Base-by-base conservation (phyloP, 23 red algal species). In the Cyanidioschyzon merolae region DNA sequence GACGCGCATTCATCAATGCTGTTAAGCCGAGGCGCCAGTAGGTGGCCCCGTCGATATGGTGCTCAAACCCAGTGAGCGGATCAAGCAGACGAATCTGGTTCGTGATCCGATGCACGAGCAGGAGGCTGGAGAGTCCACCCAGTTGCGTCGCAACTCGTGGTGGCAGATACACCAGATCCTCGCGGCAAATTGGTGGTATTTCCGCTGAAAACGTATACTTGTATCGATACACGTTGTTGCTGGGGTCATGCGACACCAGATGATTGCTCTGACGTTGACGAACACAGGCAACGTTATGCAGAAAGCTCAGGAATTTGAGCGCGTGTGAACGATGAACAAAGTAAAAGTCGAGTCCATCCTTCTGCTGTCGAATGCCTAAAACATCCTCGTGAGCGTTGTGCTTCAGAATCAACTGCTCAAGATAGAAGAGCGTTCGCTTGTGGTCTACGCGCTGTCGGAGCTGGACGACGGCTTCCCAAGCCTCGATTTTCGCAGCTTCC, bases 381-480 rank as follows among this genome's bases (percentile, higher is more conserved):
- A 85, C 75, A 68, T 98, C 89, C 58, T 90, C 88, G 40, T 98
- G 94, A 30, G 94, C 82, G 39, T 77, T 86, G 76, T 98, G 94
- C 39, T 89, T 91, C 58, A 98, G 82, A 7, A 98, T 91, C 45
- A 98, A 58, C 83, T 98, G 94, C 68, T 98, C 94, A 71, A 98
- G 86, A 76, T 87, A 98, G 17, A 85, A 75, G 58, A 98, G 91
- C 18, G 88, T 98, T 57, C 89, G 83, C 79, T 98, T 98, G 80
- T 98, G 94, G 34, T 85, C 74, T n/a, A 91, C 94, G 77, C 89
- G 88, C 80, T 98, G 94, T 30, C 94, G 84, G 51, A 86, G 80
- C 79, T 98, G 94, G n/a, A 98, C 94, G 18, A 98, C 94, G 58
- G 94, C 94, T 63, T 88, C 76, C 94, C 94, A 98, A 58, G 89